phyloP scores from a whole-genome alignment of 768 basidiomycete genomes.

The Trametes cinnabarina region DNA sequence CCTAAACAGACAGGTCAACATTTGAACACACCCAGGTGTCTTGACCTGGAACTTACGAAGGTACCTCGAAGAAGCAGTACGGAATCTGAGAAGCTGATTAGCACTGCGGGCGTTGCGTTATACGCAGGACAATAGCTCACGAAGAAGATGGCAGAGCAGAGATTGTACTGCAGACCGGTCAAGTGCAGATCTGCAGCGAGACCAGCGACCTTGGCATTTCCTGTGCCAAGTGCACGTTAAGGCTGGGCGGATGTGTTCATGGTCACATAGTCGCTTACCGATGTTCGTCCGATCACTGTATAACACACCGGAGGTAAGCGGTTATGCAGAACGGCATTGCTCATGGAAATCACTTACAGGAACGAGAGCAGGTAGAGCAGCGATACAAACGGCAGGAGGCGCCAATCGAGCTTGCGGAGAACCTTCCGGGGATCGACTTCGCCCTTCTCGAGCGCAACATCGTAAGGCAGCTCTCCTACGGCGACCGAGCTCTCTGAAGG shows the following conservation, averaged over 20 bases:
- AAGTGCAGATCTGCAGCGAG: slow-evolving; percentile 1
- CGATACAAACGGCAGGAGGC: slow-evolving; percentile 7
- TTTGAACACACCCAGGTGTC: no score
- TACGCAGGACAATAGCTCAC: background rate
- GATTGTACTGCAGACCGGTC: slow-evolving; percentile 11
- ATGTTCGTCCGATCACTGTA: slow-evolving; percentile 10
- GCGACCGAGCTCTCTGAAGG: no score
- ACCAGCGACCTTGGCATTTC: slow-evolving; percentile 13
- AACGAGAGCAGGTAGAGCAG: slow-evolving; percentile 14
- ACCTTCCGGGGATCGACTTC: background rate
- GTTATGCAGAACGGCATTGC: no score
- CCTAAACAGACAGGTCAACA: background rate
- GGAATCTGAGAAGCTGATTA: slow-evolving; percentile 1
- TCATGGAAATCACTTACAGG: background rate
- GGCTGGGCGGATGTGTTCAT: no score
- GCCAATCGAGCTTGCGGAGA: slow-evolving; percentile 12
- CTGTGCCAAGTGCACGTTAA: background rate
- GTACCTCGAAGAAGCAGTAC: slow-evolving; percentile 11
- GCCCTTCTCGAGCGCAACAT: no score
- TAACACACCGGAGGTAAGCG: background rate
- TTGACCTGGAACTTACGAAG: background rate
- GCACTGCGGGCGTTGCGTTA: background rate
- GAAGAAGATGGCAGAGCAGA: slow-evolving; percentile 7
- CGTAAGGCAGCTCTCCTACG: no score
- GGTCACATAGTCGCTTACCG: background rate